Evolutionary conservation across 2,329 filamentous ascomycete species (phyloP), one percentile per base, ranked within the genome.

Genomic region (Epichloe brachyelytri): DNA sequence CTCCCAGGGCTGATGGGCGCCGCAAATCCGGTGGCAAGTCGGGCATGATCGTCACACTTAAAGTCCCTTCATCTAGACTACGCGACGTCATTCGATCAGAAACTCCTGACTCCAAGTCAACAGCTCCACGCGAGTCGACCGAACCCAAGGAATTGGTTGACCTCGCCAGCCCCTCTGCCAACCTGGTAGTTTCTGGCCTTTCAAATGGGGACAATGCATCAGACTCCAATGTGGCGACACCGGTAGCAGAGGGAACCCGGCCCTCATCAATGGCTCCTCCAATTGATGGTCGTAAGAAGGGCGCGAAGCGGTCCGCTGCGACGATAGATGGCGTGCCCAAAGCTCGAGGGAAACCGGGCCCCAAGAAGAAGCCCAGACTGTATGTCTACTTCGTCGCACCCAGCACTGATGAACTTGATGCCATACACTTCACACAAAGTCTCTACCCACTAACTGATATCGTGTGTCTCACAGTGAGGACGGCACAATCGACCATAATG

Each of bases 331-430:
- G 73, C 36, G 63, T 72, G 26, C 74, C 83, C n/a, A 89, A 86
- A 68, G 75, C 83, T 50, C 76, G 87, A 64, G 86, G 86, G 64
- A 94, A 95, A 72, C 91, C 93, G 6, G 91, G 91, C 6, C 91
- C 91, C 0, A 97, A 96, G 79, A 95, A 96, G 80, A 95, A 94
- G 73, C 83, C 86, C 57, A 83, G 86, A 76, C 71, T 95, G 91
- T 96, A 85, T 72, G 89, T 85, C 22, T 11, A 26, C 12, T n/a
- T 8, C 1, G 19, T 26, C 14, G n/a, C 14, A 17, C 34, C 17
- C 30, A 36, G 39, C 11, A 19, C 17, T 34, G 7, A 38, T n/a
- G 7, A 38, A 20, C 7, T n/a, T 46, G 34, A 20, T 10, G 26
- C 33, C 43, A 36, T 50, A 22, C 48, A 33, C 26, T 50, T 50